phyloP scores from a whole-genome alignment of 306 rosid genomes.

The Dryas drummondii region DNA sequence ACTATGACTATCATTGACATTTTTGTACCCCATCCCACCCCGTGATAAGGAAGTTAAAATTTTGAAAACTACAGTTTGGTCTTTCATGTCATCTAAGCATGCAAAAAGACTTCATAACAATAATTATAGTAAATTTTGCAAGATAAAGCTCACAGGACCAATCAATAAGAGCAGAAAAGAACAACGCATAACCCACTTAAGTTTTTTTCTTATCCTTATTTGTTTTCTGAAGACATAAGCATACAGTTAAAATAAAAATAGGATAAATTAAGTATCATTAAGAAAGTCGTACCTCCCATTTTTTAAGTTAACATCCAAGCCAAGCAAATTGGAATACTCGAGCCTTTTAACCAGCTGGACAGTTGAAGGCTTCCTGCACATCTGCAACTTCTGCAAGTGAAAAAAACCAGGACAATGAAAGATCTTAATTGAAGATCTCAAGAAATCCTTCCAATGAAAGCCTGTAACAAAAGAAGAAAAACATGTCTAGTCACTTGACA shows the following conservation, averaged over 20 bases:
- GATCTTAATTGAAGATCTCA: constrained; percentile 19
- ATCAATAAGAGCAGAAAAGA: neutral
- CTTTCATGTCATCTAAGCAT: neutral
- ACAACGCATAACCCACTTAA: neutral
- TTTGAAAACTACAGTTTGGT: neutral
- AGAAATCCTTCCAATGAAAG: constrained; percentile 9
- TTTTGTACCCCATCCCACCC: neutral
- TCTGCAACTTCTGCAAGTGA: constrained; percentile 60
- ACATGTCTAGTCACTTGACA: constrained; percentile 13
- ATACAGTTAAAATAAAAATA: neutral
- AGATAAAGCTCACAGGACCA: neutral
- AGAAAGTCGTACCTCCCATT: constrained; percentile 67
- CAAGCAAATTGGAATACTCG: constrained; percentile 80
- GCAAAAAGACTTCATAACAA: neutral
- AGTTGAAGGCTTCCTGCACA: constrained; percentile 75
- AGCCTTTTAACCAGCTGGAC: constrained; percentile 69
- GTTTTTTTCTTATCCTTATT: neutral
- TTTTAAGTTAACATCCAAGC: constrained; percentile 67
- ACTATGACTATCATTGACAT: neutral
- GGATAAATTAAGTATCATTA: constrained; percentile 2
- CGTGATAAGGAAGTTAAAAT: neutral
- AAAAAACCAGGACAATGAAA: constrained; percentile 14
- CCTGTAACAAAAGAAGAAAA: neutral
- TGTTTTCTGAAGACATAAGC: neutral
- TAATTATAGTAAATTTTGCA: neutral